Evolutionary conservation across 208 protist species (phyloP).

Genomic region (Trypanosoma cruzi): DNA sequence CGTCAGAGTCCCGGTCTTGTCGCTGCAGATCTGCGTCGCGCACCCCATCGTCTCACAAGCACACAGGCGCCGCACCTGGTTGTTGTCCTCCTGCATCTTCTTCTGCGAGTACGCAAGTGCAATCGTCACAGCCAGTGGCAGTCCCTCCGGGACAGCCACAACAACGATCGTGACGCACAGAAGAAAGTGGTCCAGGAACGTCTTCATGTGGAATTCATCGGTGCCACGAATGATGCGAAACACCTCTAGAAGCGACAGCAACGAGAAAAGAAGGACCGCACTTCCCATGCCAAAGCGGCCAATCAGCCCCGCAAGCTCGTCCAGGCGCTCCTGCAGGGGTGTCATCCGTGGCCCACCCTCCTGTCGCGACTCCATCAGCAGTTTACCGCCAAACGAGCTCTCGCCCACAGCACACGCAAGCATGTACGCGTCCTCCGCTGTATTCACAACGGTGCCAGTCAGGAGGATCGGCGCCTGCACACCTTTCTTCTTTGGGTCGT

Average conservation of each 20-base stretch:
- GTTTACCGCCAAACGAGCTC: constrained; percentile 90
- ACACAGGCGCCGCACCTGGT: constrained; percentile 97
- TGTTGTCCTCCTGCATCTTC: constrained; percentile 99
- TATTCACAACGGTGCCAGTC: constrained; percentile 88
- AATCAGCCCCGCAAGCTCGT: constrained; percentile 89
- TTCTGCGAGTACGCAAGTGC: constrained; percentile 98
- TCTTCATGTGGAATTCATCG: constrained; percentile 24
- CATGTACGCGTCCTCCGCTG: constrained; percentile 87
- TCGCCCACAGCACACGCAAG: constrained; percentile 94
- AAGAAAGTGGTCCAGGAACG: constrained; percentile 90
- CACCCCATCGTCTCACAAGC: constrained; percentile 98
- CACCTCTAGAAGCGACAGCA: constrained; percentile 54
- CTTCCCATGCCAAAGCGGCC: constrained; percentile 84
- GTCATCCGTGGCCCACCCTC: constrained; percentile 62
- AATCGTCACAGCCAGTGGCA: constrained; percentile 97
- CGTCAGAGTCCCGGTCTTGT: constrained; percentile 99
- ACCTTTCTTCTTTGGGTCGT: constrained; percentile 83
- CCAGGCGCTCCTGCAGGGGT: constrained; percentile 95
- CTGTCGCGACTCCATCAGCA: constrained; percentile 79
- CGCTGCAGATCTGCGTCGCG: constrained; percentile 97
- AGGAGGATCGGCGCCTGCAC: constrained; percentile 80
- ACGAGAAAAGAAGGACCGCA: constrained; percentile 70
- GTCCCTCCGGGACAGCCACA: constrained; percentile 98
- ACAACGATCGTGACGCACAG: constrained; percentile 96
- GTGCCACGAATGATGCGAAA: constrained; percentile 38